A percentile compares a stretch with the other conserved stretches of the same genome.
Evolutionary conservation across 106 monocot species (phyloP).

Genomic region (Triglochin maritima): DNA sequence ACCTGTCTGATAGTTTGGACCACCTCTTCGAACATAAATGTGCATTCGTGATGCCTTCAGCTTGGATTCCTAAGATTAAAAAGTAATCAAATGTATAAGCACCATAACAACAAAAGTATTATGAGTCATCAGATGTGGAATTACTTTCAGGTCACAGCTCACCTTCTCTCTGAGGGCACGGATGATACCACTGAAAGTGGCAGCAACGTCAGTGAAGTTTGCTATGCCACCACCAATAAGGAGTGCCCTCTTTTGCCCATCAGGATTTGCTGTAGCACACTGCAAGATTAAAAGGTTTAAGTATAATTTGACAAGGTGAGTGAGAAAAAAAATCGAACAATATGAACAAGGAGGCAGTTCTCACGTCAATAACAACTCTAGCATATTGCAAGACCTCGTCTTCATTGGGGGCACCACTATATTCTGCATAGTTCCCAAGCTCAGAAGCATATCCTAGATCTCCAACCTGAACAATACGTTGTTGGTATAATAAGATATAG

Average conservation of each 20-base stretch:
- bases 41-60: slow-evolving; percentile 83
- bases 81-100: too few species aligned
- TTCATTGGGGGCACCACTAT: slow-evolving; percentile 35
- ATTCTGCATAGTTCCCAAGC: slow-evolving; percentile 35
- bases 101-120: too few species aligned
- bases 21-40: slow-evolving; percentile 83
- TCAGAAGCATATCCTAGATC: slow-evolving; percentile 33
- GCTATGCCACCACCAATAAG: slow-evolving; percentile 95
- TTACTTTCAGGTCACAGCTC: too few species aligned
- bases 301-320: background rate
- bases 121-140: too few species aligned
- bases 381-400: slow-evolving; percentile 37
- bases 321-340: background rate
- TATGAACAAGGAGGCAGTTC: background rate
- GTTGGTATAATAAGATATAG: background rate
- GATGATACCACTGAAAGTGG: slow-evolving; percentile 91
- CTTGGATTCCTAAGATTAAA: slow-evolving; percentile 12
- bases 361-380: slow-evolving; percentile 31
- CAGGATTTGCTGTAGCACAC: slow-evolving; percentile 85
- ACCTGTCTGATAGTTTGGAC: slow-evolving; percentile 84
- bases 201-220: slow-evolving; percentile 94
- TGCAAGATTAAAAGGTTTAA: slow-evolving; percentile 9
- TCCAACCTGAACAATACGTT: slow-evolving; percentile 12
- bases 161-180: slow-evolving; percentile 88
- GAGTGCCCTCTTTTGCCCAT: slow-evolving; percentile 88